A percentile compares a stretch with the other conserved stretches of the same genome.
phyloP scores from a whole-genome alignment of 2,329 filamentous ascomycete species.

The Curvularia hawaiiensis region DNA sequence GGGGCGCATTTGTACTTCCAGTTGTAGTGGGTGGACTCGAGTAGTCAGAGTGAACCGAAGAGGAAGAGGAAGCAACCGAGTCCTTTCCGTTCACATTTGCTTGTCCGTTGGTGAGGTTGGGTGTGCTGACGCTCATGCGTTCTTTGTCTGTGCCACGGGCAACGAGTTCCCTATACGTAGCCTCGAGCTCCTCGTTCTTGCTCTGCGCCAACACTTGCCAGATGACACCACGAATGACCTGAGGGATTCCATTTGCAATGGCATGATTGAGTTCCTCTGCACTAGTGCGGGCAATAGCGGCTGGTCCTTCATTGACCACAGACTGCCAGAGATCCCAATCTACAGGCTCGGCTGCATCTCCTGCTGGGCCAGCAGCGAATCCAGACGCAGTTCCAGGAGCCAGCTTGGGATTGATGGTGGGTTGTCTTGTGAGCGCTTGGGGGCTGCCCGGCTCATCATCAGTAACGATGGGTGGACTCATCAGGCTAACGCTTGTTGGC shows the following conservation, averaged over 20 bases:
- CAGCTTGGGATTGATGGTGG: constrained; percentile 70
- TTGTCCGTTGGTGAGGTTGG: constrained; percentile 54
- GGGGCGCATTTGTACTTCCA: constrained; percentile 42
- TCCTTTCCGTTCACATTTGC: constrained; percentile 64
- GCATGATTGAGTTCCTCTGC: constrained; percentile 87
- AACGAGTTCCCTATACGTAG: constrained; percentile 82
- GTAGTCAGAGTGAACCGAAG: constrained; percentile 79
- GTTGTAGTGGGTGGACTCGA: constrained; percentile 66
- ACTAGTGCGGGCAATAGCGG: constrained; percentile 84
- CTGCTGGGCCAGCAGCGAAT: constrained; percentile 75
- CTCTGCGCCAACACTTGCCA: constrained; percentile 98
- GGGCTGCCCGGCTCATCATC: constrained; percentile 48
- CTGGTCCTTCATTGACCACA: constrained; percentile 91
- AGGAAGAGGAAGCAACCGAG: constrained; percentile 75
- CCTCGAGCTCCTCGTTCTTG: constrained; percentile 88
- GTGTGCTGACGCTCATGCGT: constrained; percentile 32
- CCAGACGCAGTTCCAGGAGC: constrained; percentile 87
- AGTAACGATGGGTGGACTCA: constrained; percentile 56
- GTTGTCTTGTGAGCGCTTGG: constrained; percentile 56
- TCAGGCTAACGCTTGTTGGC: constrained; percentile 51
- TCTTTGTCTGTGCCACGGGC: constrained; percentile 82
- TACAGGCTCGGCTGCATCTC: constrained; percentile 73
- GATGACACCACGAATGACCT: constrained; percentile 94
- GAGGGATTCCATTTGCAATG: constrained; percentile 92
- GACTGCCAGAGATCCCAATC: constrained; percentile 99